Evolutionary conservation across 331 rosid genomes (phyloP), one percentile per base, ranked within the genome.

Genomic region (Quercus phellos): DNA sequence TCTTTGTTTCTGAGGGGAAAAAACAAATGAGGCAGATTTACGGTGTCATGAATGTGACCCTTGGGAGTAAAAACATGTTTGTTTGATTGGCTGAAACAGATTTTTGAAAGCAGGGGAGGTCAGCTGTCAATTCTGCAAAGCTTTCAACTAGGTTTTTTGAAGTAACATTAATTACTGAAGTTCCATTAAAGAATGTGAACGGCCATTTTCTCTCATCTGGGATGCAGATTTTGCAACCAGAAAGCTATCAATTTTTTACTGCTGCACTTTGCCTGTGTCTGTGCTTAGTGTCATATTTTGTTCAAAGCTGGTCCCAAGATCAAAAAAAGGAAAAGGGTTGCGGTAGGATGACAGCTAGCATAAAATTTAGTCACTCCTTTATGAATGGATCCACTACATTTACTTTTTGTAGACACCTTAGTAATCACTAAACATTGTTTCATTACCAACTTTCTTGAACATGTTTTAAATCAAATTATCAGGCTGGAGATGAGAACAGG

Each of bases 401-500:
- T 38, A 8, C 46, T 2, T 38, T 38, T 38, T 38, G 68, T 32
- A n/a, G 55, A 27, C 51, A 9, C 2, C 16, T 18, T 16, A 6
- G 51, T n/a, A 26, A 5, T 22, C 12, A 38, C 32, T 46, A 34
- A 24, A 35, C 24, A 19, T 74, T 21, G 19, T 22, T 38, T 21
- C n/a, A 6, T 43, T 42, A 10, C 19, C 27, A 2, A n/a, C 32
- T 63, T 66, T 12, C 50, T 21, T 22, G 64, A 11, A 24, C 50
- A 4, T 70, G 32, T 58, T 55, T 46, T 30, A 58, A 16, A 19
- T 59, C 42, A 17, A 42, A 8, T 74, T 68, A 55, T 58, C 76
- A 82, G 82, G 56, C 51, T 5, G 77, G 79, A 26, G 85, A 74
- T 11, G 76, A 68, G 74, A 58, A 68, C 27, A 78, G 30, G 82